Evolutionary conservation across 305 asterid genomes (phyloP), one percentile per base, ranked within the genome.

Genomic region (Plantago rigida): DNA sequence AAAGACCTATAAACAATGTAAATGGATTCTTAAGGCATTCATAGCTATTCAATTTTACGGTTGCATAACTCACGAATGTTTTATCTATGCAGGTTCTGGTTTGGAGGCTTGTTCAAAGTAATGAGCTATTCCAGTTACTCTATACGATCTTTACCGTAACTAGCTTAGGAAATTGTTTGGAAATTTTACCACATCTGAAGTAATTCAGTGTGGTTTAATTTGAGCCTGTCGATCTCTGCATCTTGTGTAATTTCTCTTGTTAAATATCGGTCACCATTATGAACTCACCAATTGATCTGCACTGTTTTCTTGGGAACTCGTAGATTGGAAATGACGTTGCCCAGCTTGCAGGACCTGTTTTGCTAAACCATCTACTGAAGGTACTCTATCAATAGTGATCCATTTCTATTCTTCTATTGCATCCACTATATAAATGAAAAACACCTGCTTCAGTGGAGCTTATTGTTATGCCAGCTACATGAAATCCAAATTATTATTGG

Each of bases 291-390:
- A 31, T 31, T 31, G 7, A 31, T 31, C 39, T 31, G 7, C 39
- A 31, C 46, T 41, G 3, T 5, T 59, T 62, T 65, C 68, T 72
- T 4, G 64, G 70, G 28, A 60, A 44, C 74, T 71, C 78, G 80
- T 84, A 85, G 99, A 83, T 92, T 61, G 87, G 85, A 15, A 82
- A 77, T 76, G 99, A 89, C 63, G 78, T 78, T 62, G 79, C 95
- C 56, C 91, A 86, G 87, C 94, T 92, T 59, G 77, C 88, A 54
- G 96, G 97, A 66, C 97, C 99, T 17, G 84, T 92, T 76, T 64
- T 92, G 73, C 75, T 86, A 70, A 92, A 83, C 78, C 89, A 75
- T 73, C 95, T 92, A 57, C 67, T 89, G 73, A 80, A 83, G 95
- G 99, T 89, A 62, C 61, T 69, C 56, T 66, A 22, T 1, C 26